phyloP scores from a whole-genome alignment of 495 filamentous ascomycete species.

The Achaetomiella virescens region DNA sequence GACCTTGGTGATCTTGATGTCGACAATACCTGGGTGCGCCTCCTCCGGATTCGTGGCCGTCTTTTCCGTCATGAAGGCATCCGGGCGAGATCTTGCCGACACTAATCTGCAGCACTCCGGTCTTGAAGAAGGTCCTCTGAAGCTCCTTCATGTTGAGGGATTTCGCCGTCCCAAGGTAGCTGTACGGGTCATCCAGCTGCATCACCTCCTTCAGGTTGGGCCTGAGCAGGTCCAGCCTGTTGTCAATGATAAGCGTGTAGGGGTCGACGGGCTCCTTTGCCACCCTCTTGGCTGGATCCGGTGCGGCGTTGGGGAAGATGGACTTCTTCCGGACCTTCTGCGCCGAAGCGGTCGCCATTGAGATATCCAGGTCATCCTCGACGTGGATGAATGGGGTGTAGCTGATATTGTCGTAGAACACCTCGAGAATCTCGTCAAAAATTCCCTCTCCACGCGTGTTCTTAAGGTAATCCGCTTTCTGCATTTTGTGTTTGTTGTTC shows the following conservation, averaged over 20 bases:
- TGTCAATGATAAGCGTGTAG: slow-evolving; percentile 87
- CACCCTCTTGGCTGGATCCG: slow-evolving; percentile 59
- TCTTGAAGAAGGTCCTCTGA: slow-evolving; percentile 82
- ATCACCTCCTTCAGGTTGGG: slow-evolving; percentile 88
- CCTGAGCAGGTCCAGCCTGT: slow-evolving; percentile 71
- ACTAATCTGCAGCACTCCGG: slow-evolving; percentile 89
- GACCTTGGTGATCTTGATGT: slow-evolving; percentile 96
- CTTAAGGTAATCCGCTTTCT: slow-evolving; percentile 90
- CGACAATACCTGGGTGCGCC: slow-evolving; percentile 87
- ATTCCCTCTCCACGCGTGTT: slow-evolving; percentile 87
- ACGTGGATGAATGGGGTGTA: slow-evolving; percentile 97
- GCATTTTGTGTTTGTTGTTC: slow-evolving; percentile 99
- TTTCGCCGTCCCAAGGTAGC: slow-evolving; percentile 68
- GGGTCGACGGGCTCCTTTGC: slow-evolving; percentile 86
- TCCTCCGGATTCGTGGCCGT: slow-evolving; percentile 78
- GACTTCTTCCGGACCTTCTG: slow-evolving; percentile 63
- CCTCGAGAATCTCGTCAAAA: slow-evolving; percentile 84
- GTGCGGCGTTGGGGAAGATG: slow-evolving; percentile 59
- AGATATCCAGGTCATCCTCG: slow-evolving; percentile 83
- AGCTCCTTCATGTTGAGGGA: slow-evolving; percentile 69
- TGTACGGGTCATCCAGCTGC: slow-evolving; percentile 86
- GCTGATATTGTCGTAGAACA: slow-evolving; percentile 96
- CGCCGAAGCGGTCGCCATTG: slow-evolving; percentile 63
- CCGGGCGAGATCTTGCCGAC: slow-evolving; percentile 83
- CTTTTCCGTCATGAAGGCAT: slow-evolving; percentile 85